Conservation (phyloP, 2,329 filamentous ascomycete species). For the Aspergillus niger region DNA sequence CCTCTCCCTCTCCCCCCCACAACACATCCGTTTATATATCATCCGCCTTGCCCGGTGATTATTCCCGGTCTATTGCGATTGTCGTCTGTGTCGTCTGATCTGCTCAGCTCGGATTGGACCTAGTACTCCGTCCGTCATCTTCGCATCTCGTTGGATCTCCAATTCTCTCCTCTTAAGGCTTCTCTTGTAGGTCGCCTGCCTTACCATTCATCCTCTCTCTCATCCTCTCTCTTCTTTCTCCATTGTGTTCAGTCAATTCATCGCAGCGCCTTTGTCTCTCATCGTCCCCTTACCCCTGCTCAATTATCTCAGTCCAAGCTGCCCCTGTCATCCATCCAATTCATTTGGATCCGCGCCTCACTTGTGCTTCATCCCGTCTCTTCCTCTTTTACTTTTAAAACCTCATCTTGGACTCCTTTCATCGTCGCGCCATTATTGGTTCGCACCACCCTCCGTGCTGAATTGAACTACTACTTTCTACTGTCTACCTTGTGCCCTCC, state of each 20-base stretch:
- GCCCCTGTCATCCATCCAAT: conserved; percentile 16
- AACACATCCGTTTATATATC: conserved; percentile 6
- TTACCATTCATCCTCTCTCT: conserved; percentile 24
- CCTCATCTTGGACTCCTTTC: conserved; percentile 21
- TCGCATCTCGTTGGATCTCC: conserved; percentile 18
- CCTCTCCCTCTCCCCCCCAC: conserved; percentile 4
- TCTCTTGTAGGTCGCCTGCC: conserved; percentile 49
- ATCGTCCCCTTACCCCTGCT: conserved; percentile 21
- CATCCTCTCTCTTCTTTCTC: conserved; percentile 2
- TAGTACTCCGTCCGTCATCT: conserved; percentile 15
- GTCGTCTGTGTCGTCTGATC: conserved; percentile 17
- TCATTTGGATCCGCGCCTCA: conserved; percentile 12
- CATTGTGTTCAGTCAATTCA: conserved; percentile 22
- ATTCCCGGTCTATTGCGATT: conserved; percentile 7
- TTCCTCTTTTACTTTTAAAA: conserved; percentile 16
- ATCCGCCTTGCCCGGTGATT: conserved; percentile 6
- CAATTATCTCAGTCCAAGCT: conserved; percentile 19
- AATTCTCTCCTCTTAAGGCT: conserved; percentile 33
- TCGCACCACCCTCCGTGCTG: conserved; percentile 18
- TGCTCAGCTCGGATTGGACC: conserved; percentile 18
- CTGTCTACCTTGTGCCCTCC: conserved; percentile 11
- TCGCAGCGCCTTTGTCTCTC: conserved; percentile 19
- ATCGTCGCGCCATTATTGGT: conserved; percentile 24
- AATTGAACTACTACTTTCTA: conserved; percentile 3
- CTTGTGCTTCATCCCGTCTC: conserved; percentile 9